Base-by-base conservation (phyloP, 257 asterid genomes). In the Datura wrightii region DNA sequence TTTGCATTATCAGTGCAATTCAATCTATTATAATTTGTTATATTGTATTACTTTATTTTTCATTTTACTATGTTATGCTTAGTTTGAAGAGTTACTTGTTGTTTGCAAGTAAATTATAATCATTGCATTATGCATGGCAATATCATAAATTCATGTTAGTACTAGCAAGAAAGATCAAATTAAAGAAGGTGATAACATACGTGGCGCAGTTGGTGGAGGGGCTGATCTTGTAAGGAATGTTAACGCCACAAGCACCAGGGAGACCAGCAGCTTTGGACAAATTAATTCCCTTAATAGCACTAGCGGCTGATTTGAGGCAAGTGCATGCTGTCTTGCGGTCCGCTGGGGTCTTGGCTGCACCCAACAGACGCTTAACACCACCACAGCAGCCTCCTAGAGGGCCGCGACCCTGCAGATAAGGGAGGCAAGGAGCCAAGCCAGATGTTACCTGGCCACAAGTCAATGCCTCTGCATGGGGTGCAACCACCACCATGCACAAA, bases 301-400 rank as follows among this genome's bases (percentile, higher is more conserved):
- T 31, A 41, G 84, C 67, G 2, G 67, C n/a, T 16, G 42, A 24
- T 56, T 87, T 85, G 10, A 87, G 11, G 88, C 83, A 85, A 11
- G 16, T 83, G 82, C 90, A 87, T 5, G 86, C 86, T 6, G 81
- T 5, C 36, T 80, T 82, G 2, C 86, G 85, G 3, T 87, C 88
- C 0, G 69, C 42, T 9, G 82, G 65, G 74, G 86, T 85, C 31
- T 0, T 50, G 3, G 86, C 86, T 0, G 72, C 83, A 37, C 19
- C 54, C 50, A 34, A 10, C 2, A 87, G 37, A 0, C 48, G 5
- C 31, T 24, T 63, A 52, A 87, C 81, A 0, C 88, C 88, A 0
- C 4, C 3, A 50, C 90, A 87, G 46, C 88, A 85, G 1, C 24
- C 3, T 5, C 59, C 59, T 0, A 72, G 37, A 11, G 16, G 86